Evolutionary conservation across 78 protist species (phyloP), one percentile per base, ranked within the genome.

Genomic region (Pigoraptor vietnamica): DNA sequence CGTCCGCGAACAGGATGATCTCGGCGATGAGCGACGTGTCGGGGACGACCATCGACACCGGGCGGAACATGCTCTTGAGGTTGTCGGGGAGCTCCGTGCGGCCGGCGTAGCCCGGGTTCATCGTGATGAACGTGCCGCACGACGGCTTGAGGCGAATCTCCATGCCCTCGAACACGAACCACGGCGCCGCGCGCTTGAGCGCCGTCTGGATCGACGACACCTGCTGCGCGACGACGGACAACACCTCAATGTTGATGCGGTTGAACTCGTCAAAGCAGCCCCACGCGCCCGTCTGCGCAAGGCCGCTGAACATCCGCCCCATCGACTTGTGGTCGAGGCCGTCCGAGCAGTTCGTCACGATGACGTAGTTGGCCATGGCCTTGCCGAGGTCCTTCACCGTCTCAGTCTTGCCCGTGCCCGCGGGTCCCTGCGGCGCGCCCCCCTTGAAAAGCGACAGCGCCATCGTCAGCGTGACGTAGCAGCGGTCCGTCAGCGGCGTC

Each of bases 341-440:
- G 36, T 97, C 97, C 0, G 96, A 94, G 95, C 97, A 96, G 94
- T 96, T 97, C 94, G 95, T 93, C 24, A 97, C 96, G 0, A 96
- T 92, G 90, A 93, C 92, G 37, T 95, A 91, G 84, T 90, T 94
- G 23, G 94, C 98, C 23, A 96, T 83, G 23, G 93, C 96, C 92
- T 95, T 96, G 32, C 96, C 97, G 34, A 97, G 93, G n/a, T 96
- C 97, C 92, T 97, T 97, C 38, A 95, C 96, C 25, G 98, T 97
- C 91, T 97, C 98, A 0, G 98, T 97, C 91, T 97, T 97, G 55
- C 98, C 98, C n/a, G 98, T 97, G 23, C 97, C 98, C 0, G 98
- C 98, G 0, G 98, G 98, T 0, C 98, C 98, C 91, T 94, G 95
- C 23, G 97, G 98, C 19, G 40, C 1, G 39, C 97, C 98, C 0